Evolutionary conservation across 2,329 filamentous ascomycete species (phyloP), one percentile per base, ranked within the genome.

Genomic region (Karstenula rhodostoma): DNA sequence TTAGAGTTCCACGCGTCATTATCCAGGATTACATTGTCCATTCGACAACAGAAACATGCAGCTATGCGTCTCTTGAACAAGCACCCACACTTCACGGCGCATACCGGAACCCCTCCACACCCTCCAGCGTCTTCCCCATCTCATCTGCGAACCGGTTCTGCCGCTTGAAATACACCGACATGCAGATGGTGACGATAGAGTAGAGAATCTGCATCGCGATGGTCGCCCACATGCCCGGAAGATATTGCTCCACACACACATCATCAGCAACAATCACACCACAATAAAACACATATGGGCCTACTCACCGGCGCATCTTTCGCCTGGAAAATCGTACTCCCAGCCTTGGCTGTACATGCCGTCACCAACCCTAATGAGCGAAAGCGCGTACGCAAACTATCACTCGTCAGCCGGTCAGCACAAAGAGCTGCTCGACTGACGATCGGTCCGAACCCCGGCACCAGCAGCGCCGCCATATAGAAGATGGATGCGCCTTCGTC

Each of bases 161-260:
- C 9, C 64, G 55, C 44, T 63, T 71, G 44, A 72, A 62, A 44
- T 69, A 63, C 66, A 70, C 67, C 13, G 68, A 71, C 68, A 73
- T 67, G 33, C 58, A 62, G 15, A 72, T 53, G 3, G 68, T 73
- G 29, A 67, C 59, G 23, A 67, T 56, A 1, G 66, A 67, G n/a
- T 69, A 72, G 22, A 71, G 12, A 3, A 71, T 35, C 53, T 71
- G 69, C 67, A 73, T 70, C 2, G 61, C 40, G 32, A 73, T 71
- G 7, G 70, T 71, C 3, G 70, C 68, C 69, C 69, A 73, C 69
- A 73, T 72, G 0, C 70, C 67, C 19, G 70, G 69, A 25, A 72
- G 54, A 57, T 73, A 72, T 62, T 64, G 58, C 67, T 72, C 3
- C 8, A 35, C 2, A 1, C 9, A 17, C 8, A 35, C 2, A 1